phyloP scores from a whole-genome alignment of 2,329 filamentous ascomycete species.

The Meredithiella fracta region DNA sequence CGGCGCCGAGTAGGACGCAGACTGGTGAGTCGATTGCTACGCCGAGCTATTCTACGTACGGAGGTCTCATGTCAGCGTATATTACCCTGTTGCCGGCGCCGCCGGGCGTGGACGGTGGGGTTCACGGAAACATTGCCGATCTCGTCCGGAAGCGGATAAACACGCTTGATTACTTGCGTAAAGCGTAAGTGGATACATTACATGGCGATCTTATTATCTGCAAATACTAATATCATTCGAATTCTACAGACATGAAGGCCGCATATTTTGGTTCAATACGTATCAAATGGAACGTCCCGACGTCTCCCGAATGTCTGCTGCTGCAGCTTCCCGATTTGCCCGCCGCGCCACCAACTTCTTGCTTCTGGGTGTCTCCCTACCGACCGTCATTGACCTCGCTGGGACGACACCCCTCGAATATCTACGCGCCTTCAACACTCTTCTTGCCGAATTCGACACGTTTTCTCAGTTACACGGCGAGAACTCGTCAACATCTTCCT shows the following conservation, averaged over 20 bases:
- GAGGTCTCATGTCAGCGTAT: conserved; percentile 10
- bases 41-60: conserved; percentile 3
- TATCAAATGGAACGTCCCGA: conserved; percentile 76
- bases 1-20: conserved; percentile 11
- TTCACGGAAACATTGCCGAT: conserved; percentile 58
- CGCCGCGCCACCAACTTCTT: conserved; percentile 88
- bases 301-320: conserved; percentile 67
- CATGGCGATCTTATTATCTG: neutral
- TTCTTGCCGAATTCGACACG: conserved; percentile 81
- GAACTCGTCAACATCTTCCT: conserved; percentile 51
- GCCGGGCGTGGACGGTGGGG: conserved; percentile 28
- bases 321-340: conserved; percentile 67
- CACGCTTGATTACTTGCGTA: conserved; percentile 80
- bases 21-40: conserved; percentile 3
- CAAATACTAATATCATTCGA: neutral
- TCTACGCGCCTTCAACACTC: conserved; percentile 66
- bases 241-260: conserved; percentile 60
- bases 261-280: conserved; percentile 97
- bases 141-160: conserved; percentile 83
- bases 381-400: conserved; percentile 76
- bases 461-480: conserved; percentile 79
- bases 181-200: conserved; percentile 49
- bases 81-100: conserved; percentile 9
- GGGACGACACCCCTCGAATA: conserved; percentile 68
- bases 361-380: conserved; percentile 78